Conservation (phyloP, 192 early-diverging fungal species). For the Helicostylum pulchrum region DNA sequence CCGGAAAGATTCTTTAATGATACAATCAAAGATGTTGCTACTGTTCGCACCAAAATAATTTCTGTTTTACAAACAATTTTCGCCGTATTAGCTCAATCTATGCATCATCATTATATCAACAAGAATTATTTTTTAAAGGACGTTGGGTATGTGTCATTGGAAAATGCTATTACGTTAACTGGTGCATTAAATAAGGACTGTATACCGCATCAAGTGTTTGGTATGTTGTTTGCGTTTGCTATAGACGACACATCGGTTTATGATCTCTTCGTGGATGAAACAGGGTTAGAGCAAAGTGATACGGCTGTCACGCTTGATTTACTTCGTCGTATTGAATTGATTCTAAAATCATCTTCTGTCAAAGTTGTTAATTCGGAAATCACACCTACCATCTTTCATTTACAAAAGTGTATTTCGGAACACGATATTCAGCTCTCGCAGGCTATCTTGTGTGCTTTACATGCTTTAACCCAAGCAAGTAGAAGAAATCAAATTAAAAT, state of each 20-base stretch:
- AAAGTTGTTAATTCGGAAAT: constrained; percentile 37
- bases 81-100: constrained; percentile 48
- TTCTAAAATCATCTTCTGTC: constrained; percentile 9
- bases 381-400: constrained; percentile 26
- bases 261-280: constrained; percentile 39
- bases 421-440: constrained; percentile 20
- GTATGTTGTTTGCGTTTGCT: constrained; percentile 56
- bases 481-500: constrained; percentile 54
- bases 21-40: constrained; percentile 12
- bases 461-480: constrained; percentile 44
- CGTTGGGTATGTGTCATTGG: constrained; percentile 52
- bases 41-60: constrained; percentile 34
- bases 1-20: constrained; percentile 1
- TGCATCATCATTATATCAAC: constrained; percentile 49
- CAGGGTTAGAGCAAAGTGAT: constrained; percentile 17
- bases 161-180: constrained; percentile 56
- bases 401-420: constrained; percentile 25
- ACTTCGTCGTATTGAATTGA: constrained; percentile 9
- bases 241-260: constrained; percentile 45
- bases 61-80: constrained; percentile 45
- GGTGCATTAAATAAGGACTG: constrained; percentile 42
- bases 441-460: constrained; percentile 37
- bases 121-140: constrained; percentile 46
- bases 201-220: constrained; percentile 45
- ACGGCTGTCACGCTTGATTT: not conserved